Base-by-base conservation (phyloP, 2,329 filamentous ascomycete species). In the Paraphaeosphaeria sporulosa region DNA sequence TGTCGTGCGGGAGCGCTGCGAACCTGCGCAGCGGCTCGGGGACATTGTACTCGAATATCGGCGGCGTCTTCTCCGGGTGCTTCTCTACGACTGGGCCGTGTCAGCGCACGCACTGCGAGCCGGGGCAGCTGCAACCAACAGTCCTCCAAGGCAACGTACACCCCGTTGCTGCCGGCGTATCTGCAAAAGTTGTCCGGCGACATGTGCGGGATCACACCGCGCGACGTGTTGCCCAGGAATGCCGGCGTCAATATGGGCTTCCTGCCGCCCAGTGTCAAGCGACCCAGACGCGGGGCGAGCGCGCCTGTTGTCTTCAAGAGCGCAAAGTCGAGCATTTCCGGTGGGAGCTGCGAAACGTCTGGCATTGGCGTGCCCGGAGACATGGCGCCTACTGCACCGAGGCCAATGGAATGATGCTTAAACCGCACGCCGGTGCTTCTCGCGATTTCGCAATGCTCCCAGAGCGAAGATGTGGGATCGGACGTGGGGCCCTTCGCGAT, bases 91-190 rank as follows among this genome's bases (percentile, higher is more conserved):
- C 88, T 90, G 77, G 69, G 64, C 30, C 30, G 8, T 32, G 30
- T 32, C 30, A 32, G 30, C 30, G 8, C 27, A n/a, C 9, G 38
- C 36, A n/a, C 1, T 30, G 21, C 54, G 49, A 36, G 38, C 55
- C 30, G 32, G 52, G 57, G 54, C 51, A 58, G 19, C 7, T 19
- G 10, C n/a, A 57, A 78, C 91, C 79, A 84, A 97, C 95, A 98
- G 78, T 99, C 95, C 83, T 99, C 95, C 30, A 98, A 81, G 0
- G 90, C 92, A 71, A 95, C 82, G 74, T 96, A 96, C 3, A 92
- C 84, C 27, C 90, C 91, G 30, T 82, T 81, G 60, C 96, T 83
- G 5, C 85, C 76, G 0, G 89, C 88, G 70, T 90, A 83, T 57
- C 87, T 89, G 43, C 80, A 76, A 65, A 95, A 83, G 62, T 90